These are phyloP conservation scores for Cucurbita moschata DNA, from an alignment of 306 rosid species.

Conservation along the genomic window DNA sequence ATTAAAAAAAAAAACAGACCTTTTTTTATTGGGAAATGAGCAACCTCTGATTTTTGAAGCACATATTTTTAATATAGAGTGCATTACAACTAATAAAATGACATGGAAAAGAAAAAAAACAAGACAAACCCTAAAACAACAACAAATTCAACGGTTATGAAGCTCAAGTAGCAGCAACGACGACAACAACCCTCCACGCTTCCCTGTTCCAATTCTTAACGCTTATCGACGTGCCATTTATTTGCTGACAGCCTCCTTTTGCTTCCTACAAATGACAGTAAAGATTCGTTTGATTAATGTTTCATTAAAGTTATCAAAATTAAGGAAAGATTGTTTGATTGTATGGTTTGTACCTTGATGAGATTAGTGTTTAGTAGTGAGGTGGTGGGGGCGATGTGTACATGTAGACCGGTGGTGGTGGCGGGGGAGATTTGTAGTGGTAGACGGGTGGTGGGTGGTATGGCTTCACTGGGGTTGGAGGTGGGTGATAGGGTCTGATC, in stretches of 20 bases:
- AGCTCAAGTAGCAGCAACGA: not conserved
- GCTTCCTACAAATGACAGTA: not conserved
- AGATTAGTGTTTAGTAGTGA: not conserved
- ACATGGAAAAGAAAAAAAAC: not conserved
- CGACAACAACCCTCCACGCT: not conserved
- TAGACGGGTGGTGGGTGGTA: not conserved
- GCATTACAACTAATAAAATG: slow-evolving; percentile 1
- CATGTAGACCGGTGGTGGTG: not conserved
- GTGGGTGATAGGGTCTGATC: not conserved
- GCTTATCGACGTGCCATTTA: not conserved
- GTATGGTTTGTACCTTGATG: not conserved
- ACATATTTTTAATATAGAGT: not conserved
- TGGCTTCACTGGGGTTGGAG: not conserved
- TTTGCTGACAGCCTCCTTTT: not conserved
- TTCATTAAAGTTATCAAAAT: not conserved
- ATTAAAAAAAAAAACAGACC: too few relatives aligned
- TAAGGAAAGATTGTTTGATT: not conserved
- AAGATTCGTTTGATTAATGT: not conserved
- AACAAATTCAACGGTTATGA: not conserved
- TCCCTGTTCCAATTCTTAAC: not conserved
- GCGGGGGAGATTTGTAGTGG: not conserved
- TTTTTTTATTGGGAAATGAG: not conserved
- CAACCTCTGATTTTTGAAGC: not conserved
- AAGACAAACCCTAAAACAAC: not conserved
- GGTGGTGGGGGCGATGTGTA: slow-evolving; percentile 2